These are phyloP conservation scores for Cicer chorassanicum DNA, from an alignment of 306 rosid genomes.

Conservation along the genomic window DNA sequence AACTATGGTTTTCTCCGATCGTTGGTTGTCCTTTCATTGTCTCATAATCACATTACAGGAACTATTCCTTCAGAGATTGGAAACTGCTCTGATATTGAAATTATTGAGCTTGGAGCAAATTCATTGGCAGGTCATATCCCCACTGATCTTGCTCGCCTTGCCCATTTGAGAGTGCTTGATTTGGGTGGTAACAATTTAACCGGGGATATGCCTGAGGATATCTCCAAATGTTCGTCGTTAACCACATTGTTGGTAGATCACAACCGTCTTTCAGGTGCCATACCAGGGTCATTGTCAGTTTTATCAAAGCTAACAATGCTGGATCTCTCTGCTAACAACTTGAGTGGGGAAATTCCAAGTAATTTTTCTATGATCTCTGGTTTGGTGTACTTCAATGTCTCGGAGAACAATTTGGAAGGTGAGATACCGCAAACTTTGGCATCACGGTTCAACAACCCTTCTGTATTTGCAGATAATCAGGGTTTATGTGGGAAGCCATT, in stretches of 20 bases:
- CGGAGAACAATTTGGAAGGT: slow-evolving; percentile 70
- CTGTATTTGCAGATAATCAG: slow-evolving; percentile 62
- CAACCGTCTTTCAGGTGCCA: slow-evolving; percentile 70
- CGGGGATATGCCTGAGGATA: slow-evolving; percentile 73
- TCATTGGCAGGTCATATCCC: slow-evolving; percentile 66
- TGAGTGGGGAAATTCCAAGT: slow-evolving; percentile 73
- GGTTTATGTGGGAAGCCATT: slow-evolving; percentile 77
- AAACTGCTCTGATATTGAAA: slow-evolving; percentile 70
- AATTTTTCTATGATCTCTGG: slow-evolving; percentile 58
- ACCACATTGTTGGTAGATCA: slow-evolving; percentile 57
- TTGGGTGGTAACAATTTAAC: slow-evolving; percentile 72
- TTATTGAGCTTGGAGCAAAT: slow-evolving; percentile 69
- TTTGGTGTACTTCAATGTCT: slow-evolving; percentile 73
- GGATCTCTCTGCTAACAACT: slow-evolving; percentile 81
- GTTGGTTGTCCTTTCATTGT: slow-evolving; percentile 68
- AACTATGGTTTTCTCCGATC: slow-evolving; percentile 86
- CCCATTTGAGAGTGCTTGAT: slow-evolving; percentile 67
- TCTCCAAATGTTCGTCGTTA: slow-evolving; percentile 71
- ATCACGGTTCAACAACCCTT: slow-evolving; percentile 64
- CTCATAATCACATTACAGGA: slow-evolving; percentile 70
- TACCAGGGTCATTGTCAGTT: slow-evolving; percentile 66
- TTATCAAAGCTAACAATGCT: slow-evolving; percentile 62
- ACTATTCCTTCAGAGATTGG: slow-evolving; percentile 73
- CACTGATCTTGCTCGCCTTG: slow-evolving; percentile 67
- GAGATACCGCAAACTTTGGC: slow-evolving; percentile 74